Evolutionary conservation across 2,329 filamentous ascomycete species (phyloP).

Genomic region (Verticillium zaregamsianum): DNA sequence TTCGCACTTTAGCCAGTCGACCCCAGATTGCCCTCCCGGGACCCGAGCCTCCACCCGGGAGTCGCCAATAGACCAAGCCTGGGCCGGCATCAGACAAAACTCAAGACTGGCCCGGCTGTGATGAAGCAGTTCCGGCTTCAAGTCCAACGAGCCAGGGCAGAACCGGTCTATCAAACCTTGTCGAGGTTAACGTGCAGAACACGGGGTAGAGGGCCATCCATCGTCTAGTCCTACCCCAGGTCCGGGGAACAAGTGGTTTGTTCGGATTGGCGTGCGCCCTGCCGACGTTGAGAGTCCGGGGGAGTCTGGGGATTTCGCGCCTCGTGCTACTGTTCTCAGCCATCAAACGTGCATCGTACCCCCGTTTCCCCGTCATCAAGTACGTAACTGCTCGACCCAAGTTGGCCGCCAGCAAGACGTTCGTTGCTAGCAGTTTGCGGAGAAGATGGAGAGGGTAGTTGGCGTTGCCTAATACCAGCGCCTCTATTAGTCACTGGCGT

Average conservation of each 20-base stretch:
- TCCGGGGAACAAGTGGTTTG: neutral
- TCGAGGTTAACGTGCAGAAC: neutral
- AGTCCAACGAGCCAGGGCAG: neutral
- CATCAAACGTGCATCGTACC: neutral
- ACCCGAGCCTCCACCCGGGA: neutral
- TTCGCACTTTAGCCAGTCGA: neutral
- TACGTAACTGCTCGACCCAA: neutral
- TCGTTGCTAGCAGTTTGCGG: neutral
- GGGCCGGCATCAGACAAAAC: neutral
- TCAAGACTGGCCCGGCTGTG: neutral
- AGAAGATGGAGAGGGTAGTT: slow-evolving; percentile 1
- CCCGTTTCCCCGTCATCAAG: neutral
- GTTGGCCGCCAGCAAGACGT: neutral
- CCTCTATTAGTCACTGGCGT: slow-evolving; percentile 5
- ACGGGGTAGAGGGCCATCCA: neutral
- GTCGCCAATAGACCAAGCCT: neutral
- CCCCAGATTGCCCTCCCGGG: neutral
- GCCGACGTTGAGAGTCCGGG: neutral
- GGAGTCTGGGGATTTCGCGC: neutral
- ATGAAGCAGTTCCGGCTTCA: neutral
- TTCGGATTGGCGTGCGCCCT: neutral
- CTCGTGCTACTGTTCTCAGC: neutral
- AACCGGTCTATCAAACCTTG: neutral
- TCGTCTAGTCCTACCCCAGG: neutral
- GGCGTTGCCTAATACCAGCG: slow-evolving; percentile 1